These are phyloP conservation scores for Verticillium klebahnii DNA, from an alignment of 2,329 filamentous ascomycete genomes.

Conservation along the genomic window DNA sequence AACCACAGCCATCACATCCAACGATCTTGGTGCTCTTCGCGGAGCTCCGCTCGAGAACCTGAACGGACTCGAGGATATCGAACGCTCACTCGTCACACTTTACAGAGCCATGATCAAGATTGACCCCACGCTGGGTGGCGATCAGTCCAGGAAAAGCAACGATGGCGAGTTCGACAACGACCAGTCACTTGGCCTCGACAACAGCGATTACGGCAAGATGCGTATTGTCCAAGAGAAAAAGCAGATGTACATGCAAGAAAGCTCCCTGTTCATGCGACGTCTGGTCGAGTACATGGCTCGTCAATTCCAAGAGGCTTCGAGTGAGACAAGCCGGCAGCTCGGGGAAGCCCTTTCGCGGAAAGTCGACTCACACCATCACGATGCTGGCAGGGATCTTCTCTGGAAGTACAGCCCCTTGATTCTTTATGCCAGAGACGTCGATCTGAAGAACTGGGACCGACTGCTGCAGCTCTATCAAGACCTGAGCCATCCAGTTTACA, in stretches of 20 bases:
- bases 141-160: constrained; percentile 42
- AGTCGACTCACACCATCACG: constrained; percentile 67
- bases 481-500: constrained; percentile 72
- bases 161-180: constrained; percentile 39
- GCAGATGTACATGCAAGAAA: constrained; percentile 78
- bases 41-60: constrained; percentile 68
- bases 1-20: constrained; percentile 79
- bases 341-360: constrained; percentile 59
- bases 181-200: constrained; percentile 30
- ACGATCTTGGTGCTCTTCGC: constrained; percentile 70
- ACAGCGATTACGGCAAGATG: constrained; percentile 82
- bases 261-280: constrained; percentile 69
- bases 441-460: constrained; percentile 74
- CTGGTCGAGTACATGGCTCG: constrained; percentile 77
- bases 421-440: constrained; percentile 83
- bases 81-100: constrained; percentile 70
- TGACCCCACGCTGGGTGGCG: constrained; percentile 68
- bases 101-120: constrained; percentile 95
- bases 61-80: constrained; percentile 70
- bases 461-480: constrained; percentile 77
- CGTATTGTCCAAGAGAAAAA: constrained; percentile 92
- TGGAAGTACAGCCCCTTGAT: constrained; percentile 88
- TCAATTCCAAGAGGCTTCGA: constrained; percentile 72
- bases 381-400: constrained; percentile 65
- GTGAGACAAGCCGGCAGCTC: constrained; percentile 62